Conservation (phyloP, 148 eudicot genomes). For the Camellia lanceoleosa region DNA sequence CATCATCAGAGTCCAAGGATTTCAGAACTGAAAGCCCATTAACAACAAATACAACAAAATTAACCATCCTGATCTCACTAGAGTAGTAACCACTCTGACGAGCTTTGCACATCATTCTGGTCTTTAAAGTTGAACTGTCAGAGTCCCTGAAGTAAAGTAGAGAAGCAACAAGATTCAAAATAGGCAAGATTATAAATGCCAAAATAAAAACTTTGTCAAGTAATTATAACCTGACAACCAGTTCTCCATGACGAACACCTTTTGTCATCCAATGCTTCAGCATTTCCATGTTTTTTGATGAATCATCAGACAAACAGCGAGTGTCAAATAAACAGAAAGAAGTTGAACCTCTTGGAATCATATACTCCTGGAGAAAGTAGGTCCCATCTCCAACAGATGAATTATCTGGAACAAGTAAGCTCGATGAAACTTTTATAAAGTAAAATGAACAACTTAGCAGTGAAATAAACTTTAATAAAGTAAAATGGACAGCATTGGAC, state of each 20-base stretch:
- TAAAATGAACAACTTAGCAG: not conserved
- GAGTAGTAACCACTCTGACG: constrained; percentile 30
- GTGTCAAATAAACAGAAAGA: constrained; percentile 81
- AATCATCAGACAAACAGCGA: constrained; percentile 61
- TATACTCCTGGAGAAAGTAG: constrained; percentile 66
- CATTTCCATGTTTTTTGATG: constrained; percentile 46
- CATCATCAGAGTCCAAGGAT: constrained; percentile 47
- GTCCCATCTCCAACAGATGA: constrained; percentile 56
- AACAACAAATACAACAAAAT: constrained; percentile 81
- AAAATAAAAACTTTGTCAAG: constrained; percentile 9
- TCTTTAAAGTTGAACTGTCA: constrained; percentile 41
- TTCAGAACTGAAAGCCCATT: constrained; percentile 61
- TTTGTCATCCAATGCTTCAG: constrained; percentile 64
- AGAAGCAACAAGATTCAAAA: not conserved
- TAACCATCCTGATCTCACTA: constrained; percentile 45
- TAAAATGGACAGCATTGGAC: not conserved
- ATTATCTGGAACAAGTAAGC: constrained; percentile 36
- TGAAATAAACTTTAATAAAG: not conserved
- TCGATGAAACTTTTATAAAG: not conserved
- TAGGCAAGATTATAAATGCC: not conserved
- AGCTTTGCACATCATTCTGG: constrained; percentile 46
- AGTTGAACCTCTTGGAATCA: constrained; percentile 55
- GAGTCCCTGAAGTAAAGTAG: constrained; percentile 43
- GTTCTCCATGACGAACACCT: constrained; percentile 78
- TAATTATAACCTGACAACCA: constrained; percentile 47